phyloP scores from a whole-genome alignment of 306 rosid genomes.

The Quercus mongolica region DNA sequence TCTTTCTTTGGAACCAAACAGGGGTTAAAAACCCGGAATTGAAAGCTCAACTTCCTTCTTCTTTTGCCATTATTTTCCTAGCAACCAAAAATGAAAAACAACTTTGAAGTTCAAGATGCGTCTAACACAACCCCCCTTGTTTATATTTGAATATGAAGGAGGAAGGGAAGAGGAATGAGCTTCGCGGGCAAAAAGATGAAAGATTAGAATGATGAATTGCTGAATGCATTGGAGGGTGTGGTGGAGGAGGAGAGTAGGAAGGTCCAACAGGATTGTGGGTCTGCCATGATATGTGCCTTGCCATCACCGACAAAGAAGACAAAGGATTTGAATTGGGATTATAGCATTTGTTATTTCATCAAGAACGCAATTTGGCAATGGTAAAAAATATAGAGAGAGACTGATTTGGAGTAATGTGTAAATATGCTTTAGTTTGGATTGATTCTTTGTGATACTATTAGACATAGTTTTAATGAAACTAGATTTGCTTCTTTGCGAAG shows the following conservation, averaged over 20 bases:
- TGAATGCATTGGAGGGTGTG: conserved; percentile 34
- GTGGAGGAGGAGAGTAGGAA: conserved; percentile 24
- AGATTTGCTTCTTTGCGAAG: too few species aligned
- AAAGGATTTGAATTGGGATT: conserved; percentile 46
- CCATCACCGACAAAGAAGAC: background rate
- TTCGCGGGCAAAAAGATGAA: conserved; percentile 53
- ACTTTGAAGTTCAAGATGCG: too few species aligned
- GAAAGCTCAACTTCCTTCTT: too few species aligned
- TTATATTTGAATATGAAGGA: conserved; percentile 19
- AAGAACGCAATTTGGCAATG: conserved; percentile 49
- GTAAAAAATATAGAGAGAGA: background rate
- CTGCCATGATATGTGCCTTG: conserved; percentile 30
- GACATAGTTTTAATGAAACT: too few species aligned
- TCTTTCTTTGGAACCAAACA: too few species aligned
- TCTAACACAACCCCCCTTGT: too few species aligned
- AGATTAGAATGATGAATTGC: conserved; percentile 50
- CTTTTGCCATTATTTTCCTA: too few species aligned
- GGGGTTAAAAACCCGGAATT: too few species aligned
- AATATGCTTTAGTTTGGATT: background rate
- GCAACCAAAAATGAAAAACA: too few species aligned
- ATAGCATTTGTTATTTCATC: conserved; percentile 72
- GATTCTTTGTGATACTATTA: background rate
- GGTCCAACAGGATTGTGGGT: conserved; percentile 10
- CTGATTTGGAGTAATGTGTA: too few species aligned
- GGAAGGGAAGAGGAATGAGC: conserved; percentile 49